Base-by-base conservation (phyloP, 23 red algal species). In the Gracilaria caudata region DNA sequence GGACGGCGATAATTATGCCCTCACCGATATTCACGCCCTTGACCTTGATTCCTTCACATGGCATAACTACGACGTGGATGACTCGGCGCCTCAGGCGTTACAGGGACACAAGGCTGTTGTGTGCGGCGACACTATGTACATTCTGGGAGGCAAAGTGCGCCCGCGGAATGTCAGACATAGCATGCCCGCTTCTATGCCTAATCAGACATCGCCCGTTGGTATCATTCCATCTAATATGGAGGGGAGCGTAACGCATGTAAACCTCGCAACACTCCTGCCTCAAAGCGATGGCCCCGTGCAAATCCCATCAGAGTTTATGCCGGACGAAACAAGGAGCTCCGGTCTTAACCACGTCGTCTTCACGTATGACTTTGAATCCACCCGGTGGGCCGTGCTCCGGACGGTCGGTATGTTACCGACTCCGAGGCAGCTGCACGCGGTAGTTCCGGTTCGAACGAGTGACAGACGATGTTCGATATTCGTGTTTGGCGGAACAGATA, bases 31-130 rank as follows among this genome's bases (percentile, higher is more conserved):
- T 58, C 87, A 92, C 36, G 80, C 73, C 9, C 90, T 99, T 43
- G 84, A 99, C 57, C 80, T 95, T 10, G 79, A 73, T 30, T 86
- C 89, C 19, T 92, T 82, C 57, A 64, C 64, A 1, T 99, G 97
- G 97, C 65, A 82, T 9, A 41, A 88, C 14, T 72, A 83, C 8
- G 40, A 91, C 19, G 90, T 94, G 17, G 74, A 54, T 43, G 85
- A 92, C 40, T 44, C 66, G 19, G 35, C 40, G n/a, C 97, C 97
- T n/a, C 88, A 92, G 16, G 92, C 88, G 32, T 35, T 99, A n/a
- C 97, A 99, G 57, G 97, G 93, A 33, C 97, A 99, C 77, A 84
- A 83, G 38, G 97, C 97, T 37, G 93, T 95, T 40, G 97, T 94
- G 0, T 77, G 84, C 35, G 82, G 79, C 2, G 93, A 95, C 24